These are phyloP conservation scores for Mycogone perniciosa DNA, from an alignment of 2,329 filamentous ascomycete species.

Conservation along the genomic window DNA sequence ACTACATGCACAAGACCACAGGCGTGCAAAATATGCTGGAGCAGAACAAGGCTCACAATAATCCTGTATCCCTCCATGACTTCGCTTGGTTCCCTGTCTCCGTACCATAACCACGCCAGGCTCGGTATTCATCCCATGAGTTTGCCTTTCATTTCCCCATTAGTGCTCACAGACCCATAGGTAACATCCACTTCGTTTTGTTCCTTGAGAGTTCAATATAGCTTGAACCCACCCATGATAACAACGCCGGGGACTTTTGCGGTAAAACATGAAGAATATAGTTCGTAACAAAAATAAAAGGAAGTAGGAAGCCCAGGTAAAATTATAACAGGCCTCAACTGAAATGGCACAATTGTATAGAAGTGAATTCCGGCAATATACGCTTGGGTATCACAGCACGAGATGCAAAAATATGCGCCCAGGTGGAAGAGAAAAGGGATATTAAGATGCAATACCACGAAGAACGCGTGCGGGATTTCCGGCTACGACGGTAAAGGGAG, in stretches of 20 bases:
- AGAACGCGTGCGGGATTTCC: conserved; percentile 62
- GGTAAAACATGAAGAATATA: not conserved
- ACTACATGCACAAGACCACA: not conserved
- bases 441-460: conserved; percentile 29
- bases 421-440: not conserved
- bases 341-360: conserved; percentile 18
- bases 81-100: not conserved
- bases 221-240: no score
- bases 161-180: no score
- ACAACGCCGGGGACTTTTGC: not conserved
- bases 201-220: not conserved
- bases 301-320: not conserved
- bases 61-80: not conserved
- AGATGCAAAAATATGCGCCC: conserved; percentile 16
- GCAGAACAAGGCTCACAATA: not conserved
- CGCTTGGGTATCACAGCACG: conserved; percentile 27
- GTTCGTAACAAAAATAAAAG: not conserved
- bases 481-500: conserved; percentile 60
- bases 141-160: no score
- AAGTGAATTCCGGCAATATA: conserved; percentile 9
- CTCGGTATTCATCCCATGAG: no score
- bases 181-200: not conserved
- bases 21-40: no score
- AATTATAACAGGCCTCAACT: not conserved
- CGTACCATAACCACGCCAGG: no score